Base-by-base conservation (phyloP, 2,329 filamentous ascomycete species). In the Sarocladiaceae sp. region DNA sequence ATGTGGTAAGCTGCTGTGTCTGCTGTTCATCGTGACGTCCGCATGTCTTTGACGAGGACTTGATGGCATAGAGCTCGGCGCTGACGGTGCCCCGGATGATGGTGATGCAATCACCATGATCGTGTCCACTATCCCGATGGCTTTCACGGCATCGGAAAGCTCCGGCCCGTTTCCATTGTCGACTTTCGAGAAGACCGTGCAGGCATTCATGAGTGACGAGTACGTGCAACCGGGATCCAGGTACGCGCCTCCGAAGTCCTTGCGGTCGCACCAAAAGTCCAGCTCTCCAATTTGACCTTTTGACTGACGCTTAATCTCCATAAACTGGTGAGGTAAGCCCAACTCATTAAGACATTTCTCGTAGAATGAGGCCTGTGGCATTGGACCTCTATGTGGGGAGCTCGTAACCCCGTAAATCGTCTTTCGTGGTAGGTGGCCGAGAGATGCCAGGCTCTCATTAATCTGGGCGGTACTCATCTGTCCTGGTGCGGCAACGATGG, bases 381-480 rank as follows among this genome's bases (percentile, higher is more conserved):
- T 20, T 15, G 44, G 17, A 6, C 28, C 25, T 33, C 22, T 5
- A 4, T 33, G 25, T 13, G 25, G 26, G 11, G 15, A 22, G 52
- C 82, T 87, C 55, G 84, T 88, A 58, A 94, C 89, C 37, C 88
- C 88, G 61, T 92, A 94, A 47, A 94, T 84, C 59, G 84, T 85
- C 60, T 86, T 87, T 67, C 86, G 90, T 1, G 88, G 88, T 50
- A 94, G 77, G 61, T 92, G 88, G 2, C 89, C 89, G 66, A 95
- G 84, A 53, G 88, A 83, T 51, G 89, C 83, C 26, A 94, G 71
- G 3, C 88, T 87, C 44, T 82, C 80, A 62, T 95, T 94, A 67
- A 94, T 94, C 69, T 94, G 88, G 15, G 90, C 87, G 1, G 88
- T 88, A 58, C 87, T 92, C 71, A 96, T 76, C 67, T 95, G 90